Evolutionary conservation across 2,329 filamentous ascomycete genomes (phyloP).

Genomic region (Grosmannia penicillata): DNA sequence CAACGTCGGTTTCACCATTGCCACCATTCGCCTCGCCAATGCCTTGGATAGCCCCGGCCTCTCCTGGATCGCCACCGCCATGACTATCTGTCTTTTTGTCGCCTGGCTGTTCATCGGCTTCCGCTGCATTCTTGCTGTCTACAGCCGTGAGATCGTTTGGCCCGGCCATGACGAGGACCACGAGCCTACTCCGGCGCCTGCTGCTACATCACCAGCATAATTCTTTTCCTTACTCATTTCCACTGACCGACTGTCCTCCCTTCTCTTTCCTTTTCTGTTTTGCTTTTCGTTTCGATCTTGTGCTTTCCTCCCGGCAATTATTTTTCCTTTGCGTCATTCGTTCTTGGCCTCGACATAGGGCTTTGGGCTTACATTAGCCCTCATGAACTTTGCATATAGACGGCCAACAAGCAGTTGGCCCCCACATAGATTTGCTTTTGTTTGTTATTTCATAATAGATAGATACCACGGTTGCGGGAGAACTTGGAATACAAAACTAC

Average conservation of each 20-base stretch:
- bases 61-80: conserved; percentile 35
- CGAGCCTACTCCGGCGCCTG: neutral
- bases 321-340: no score
- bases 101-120: conserved; percentile 39
- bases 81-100: conserved; percentile 38
- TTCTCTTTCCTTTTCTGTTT: neutral
- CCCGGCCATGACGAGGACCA: conserved; percentile 25
- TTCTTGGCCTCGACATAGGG: no score
- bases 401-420: no score
- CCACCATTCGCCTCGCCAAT: conserved; percentile 41
- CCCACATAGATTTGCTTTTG: no score
- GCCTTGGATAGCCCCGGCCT: conserved; percentile 35
- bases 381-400: no score
- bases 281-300: neutral
- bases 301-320: neutral
- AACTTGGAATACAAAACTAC: no score
- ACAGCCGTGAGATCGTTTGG: conserved; percentile 36
- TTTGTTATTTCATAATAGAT: no score
- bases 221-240: neutral
- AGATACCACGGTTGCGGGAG: no score
- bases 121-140: conserved; percentile 33
- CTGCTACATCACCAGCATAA: neutral
- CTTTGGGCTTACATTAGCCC: neutral
- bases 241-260: no score
- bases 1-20: conserved; percentile 47